Percentiles rank a stretch among this genome's conserved stretches.
Evolutionary conservation across 1,284 basidiomycete genomes (phyloP).

Genomic region (Schizopora paradoxa): DNA sequence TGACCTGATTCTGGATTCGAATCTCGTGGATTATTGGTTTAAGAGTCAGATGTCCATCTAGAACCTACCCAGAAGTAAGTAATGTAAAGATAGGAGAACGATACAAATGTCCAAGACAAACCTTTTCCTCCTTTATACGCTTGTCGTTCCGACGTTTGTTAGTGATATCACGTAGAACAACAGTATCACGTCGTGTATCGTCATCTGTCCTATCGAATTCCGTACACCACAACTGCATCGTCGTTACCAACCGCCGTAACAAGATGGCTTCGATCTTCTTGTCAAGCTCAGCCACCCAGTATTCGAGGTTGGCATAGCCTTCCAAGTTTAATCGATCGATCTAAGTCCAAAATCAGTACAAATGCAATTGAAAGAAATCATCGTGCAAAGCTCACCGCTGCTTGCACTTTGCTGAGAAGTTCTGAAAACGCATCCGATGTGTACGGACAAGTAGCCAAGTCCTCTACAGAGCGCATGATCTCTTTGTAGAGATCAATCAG

Average conservation of each 20-base stretch:
- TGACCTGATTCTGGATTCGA: conserved; percentile 96
- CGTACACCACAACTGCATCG: conserved; percentile 83
- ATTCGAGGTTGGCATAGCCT: conserved; percentile 95
- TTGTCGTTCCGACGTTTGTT: conserved; percentile 64
- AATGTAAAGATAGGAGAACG: conserved; percentile 9
- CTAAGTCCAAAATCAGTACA: conserved; percentile 30
- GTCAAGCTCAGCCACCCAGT: conserved; percentile 91
- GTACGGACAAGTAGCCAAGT: conserved; percentile 84
- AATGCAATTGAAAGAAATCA: background rate
- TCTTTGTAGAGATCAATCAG: conserved; percentile 91
- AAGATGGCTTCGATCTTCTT: conserved; percentile 81
- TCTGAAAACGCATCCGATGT: conserved; percentile 76
- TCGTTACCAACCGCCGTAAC: conserved; percentile 69
- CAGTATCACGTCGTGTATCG: conserved; percentile 49
- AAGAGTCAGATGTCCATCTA: conserved; percentile 67
- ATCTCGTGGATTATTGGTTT: conserved; percentile 91
- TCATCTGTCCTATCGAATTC: conserved; percentile 78
- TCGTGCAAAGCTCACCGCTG: conserved; percentile 62
- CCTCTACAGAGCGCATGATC: conserved; percentile 79
- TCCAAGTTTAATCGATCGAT: conserved; percentile 94
- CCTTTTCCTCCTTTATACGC: conserved; percentile 70
- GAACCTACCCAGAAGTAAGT: conserved; percentile 36
- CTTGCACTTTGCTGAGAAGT: conserved; percentile 78
- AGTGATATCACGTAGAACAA: conserved; percentile 46
- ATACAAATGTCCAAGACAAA: conserved; percentile 29